Conservation (phyloP, 176 grass and related monocot species). For the Poa pratensis region DNA sequence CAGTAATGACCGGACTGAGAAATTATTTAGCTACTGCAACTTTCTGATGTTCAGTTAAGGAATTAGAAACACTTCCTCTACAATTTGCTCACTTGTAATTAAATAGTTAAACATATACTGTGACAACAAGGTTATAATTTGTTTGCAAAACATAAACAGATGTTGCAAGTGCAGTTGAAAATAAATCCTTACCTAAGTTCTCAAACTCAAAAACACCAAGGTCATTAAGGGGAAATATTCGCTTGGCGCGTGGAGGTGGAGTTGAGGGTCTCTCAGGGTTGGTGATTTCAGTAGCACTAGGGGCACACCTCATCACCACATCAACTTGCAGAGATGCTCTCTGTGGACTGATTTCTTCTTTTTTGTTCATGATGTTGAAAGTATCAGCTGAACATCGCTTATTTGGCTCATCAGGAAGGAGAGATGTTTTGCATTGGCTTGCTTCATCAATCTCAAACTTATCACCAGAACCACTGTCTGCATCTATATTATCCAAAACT, state of each 20-base stretch:
- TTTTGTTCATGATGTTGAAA: slow-evolving; percentile 8
- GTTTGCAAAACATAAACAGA: neutral
- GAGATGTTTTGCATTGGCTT: slow-evolving; percentile 29
- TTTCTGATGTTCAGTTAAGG: neutral
- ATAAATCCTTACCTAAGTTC: slow-evolving; percentile 42
- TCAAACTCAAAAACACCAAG: slow-evolving; percentile 38
- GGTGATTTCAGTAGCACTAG: slow-evolving; percentile 14
- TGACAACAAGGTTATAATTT: neutral
- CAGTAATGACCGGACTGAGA: neutral
- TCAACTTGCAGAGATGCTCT: slow-evolving; percentile 28
- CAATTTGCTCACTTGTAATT: neutral
- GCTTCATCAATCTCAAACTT: slow-evolving; percentile 37
- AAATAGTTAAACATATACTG: neutral
- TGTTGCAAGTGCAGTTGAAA: slow-evolving; percentile 2
- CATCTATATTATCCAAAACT: slow-evolving; percentile 62
- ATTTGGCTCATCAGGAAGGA: slow-evolving; percentile 24
- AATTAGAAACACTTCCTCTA: slow-evolving; percentile 11
- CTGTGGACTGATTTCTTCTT: slow-evolving; percentile 35
- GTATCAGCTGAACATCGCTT: slow-evolving; percentile 18
- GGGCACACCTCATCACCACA: neutral
- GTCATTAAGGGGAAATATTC: neutral
- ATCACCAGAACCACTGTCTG: slow-evolving; percentile 29
- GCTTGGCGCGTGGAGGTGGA: slow-evolving; percentile 33
- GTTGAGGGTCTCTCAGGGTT: slow-evolving; percentile 44
- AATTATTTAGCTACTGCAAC: neutral